These are phyloP conservation scores for Coemansia sp. DNA, from an alignment of 192 early-diverging fungal genomes.

Conservation along the genomic window DNA sequence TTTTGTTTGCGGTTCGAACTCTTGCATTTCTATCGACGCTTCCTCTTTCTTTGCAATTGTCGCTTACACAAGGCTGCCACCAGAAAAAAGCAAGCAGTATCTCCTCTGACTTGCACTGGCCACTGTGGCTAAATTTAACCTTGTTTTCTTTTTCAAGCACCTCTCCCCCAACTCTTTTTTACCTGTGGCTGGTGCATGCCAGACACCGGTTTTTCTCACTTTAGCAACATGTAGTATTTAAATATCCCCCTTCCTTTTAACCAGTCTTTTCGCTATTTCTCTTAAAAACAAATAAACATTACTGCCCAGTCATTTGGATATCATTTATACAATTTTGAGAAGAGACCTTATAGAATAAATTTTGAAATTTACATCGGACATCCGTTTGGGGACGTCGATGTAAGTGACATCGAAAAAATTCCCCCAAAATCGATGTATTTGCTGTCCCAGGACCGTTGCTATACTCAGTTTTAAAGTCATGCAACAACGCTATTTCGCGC, in stretches of 20 bases:
- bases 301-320: background rate
- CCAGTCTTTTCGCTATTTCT: background rate
- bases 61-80: background rate
- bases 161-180: slow-evolving; percentile 8
- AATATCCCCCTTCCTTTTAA: background rate
- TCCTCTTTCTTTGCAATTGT: background rate
- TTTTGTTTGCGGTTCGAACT: background rate
- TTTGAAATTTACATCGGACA: too few species aligned
- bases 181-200: slow-evolving; percentile 5
- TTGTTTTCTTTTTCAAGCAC: slow-evolving; percentile 4
- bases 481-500: too few species aligned
- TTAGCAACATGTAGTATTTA: background rate
- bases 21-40: background rate
- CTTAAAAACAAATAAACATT: background rate
- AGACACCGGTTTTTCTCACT: background rate
- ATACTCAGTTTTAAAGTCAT: too few species aligned
- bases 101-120: slow-evolving; percentile 7
- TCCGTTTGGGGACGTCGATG: too few species aligned
- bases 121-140: slow-evolving; percentile 3
- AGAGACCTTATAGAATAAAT: too few species aligned
- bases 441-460: too few species aligned
- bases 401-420: too few species aligned
- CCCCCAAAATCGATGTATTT: too few species aligned
- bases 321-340: background rate
- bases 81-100: too few species aligned